Percentiles rank a stretch among this genome's conserved stretches.
These are phyloP conservation scores for Calonectria pauciramosa DNA, from an alignment of 2,329 filamentous ascomycete species.

Conservation along the genomic window DNA sequence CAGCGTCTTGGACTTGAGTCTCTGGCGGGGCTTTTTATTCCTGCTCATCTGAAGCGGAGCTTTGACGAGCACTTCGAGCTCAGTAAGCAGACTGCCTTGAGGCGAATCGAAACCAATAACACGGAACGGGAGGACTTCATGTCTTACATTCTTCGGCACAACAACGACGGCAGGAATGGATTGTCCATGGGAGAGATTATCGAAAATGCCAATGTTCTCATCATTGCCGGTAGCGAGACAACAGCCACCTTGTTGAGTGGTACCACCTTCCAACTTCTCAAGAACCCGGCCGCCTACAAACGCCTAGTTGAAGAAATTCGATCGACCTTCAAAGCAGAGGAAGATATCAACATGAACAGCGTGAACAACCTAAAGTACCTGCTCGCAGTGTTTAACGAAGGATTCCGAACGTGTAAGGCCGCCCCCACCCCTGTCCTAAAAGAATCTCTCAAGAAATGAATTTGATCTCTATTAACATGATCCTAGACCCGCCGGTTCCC, in stretches of 20 bases:
- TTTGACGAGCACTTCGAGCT: not conserved
- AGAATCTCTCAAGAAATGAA: not conserved
- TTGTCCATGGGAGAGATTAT: not conserved
- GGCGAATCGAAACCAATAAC: not conserved
- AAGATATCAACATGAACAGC: not conserved
- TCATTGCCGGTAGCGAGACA: not conserved
- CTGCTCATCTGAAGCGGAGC: not conserved
- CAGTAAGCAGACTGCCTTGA: not conserved
- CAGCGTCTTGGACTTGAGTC: not conserved
- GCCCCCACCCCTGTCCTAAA: too few species aligned
- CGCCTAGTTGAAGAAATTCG: not conserved
- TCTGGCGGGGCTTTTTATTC: not conserved
- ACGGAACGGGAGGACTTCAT: not conserved
- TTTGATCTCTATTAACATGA: not conserved
- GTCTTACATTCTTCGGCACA: not conserved
- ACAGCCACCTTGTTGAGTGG: not conserved
- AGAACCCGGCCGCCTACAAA: not conserved
- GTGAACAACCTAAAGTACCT: not conserved
- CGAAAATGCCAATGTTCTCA: not conserved
- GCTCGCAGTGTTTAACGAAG: not conserved
- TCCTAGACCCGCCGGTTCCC: not conserved
- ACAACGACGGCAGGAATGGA: not conserved
- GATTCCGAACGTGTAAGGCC: not conserved
- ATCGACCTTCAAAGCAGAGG: not conserved
- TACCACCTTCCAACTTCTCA: not conserved